Percentiles rank a stretch among this genome's conserved stretches.
These are phyloP conservation scores for Alectoria sarmentosa DNA, from an alignment of 495 filamentous ascomycete genomes.

Conservation along the genomic window DNA sequence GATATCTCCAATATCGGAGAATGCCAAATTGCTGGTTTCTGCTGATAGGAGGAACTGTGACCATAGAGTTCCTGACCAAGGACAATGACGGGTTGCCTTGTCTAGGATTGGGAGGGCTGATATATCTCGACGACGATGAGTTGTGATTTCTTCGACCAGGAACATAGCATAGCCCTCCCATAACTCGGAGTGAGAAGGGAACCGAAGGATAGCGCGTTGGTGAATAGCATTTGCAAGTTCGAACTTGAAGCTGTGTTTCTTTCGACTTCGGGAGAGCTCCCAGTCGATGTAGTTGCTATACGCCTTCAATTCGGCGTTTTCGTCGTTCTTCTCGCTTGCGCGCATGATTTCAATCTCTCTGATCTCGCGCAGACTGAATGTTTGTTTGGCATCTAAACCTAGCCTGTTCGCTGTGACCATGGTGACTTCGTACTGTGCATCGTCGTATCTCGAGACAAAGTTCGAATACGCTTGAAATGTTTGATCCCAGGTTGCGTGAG, in stretches of 20 bases:
- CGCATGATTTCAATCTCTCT: conserved; percentile 62
- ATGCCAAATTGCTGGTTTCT: conserved; percentile 65
- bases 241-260: conserved; percentile 47
- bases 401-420: conserved; percentile 65
- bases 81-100: conserved; percentile 77
- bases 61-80: conserved; percentile 89
- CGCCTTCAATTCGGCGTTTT: conserved; percentile 47
- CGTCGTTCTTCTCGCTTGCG: conserved; percentile 51
- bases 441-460: conserved; percentile 73
- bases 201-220: conserved; percentile 62
- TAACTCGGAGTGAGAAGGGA: conserved; percentile 59
- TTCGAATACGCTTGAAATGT: conserved; percentile 77
- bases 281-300: conserved; percentile 75
- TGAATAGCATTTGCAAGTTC: conserved; percentile 67
- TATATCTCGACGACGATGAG: conserved; percentile 34
- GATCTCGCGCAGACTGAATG: conserved; percentile 60
- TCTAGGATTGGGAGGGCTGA: conserved; percentile 50
- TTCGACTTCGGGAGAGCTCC: conserved; percentile 58
- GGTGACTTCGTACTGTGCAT: conserved; percentile 63
- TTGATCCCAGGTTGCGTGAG: conserved; percentile 77
- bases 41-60: conserved; percentile 76
- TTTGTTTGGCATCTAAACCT: conserved; percentile 60
- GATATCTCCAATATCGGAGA: conserved; percentile 74
- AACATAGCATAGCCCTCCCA: conserved; percentile 82
- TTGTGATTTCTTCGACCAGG: conserved; percentile 45